These are phyloP conservation scores for Malassezia obtusa DNA, from an alignment of 1,284 basidiomycete genomes.

Conservation along the genomic window DNA sequence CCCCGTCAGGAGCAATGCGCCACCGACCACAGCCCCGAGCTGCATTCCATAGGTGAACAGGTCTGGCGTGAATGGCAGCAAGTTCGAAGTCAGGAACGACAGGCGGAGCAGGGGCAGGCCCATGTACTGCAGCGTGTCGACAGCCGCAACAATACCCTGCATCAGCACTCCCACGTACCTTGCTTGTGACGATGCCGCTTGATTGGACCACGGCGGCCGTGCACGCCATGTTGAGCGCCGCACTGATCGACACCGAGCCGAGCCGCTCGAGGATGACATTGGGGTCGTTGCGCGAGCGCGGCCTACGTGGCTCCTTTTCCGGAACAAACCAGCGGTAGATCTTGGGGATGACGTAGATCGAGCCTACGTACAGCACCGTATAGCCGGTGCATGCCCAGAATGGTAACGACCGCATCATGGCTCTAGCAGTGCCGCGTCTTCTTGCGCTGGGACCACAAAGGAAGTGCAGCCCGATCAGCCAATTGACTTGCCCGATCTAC, in stretches of 20 bases:
- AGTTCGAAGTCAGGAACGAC: constrained; percentile 20
- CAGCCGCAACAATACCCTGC: constrained; percentile 1
- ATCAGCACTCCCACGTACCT: not conserved
- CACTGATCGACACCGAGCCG: constrained; percentile 20
- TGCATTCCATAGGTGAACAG: constrained; percentile 6
- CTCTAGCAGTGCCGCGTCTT: not conserved
- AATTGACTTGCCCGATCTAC: not conserved
- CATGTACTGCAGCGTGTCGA: constrained; percentile 19
- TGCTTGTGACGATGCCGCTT: not conserved
- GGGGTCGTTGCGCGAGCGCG: constrained; percentile 21
- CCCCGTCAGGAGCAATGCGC: constrained; percentile 55
- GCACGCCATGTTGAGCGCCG: constrained; percentile 6
- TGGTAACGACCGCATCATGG: not conserved
- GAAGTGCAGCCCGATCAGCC: not conserved
- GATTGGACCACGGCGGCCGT: not conserved
- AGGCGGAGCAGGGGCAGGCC: constrained; percentile 28
- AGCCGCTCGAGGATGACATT: constrained; percentile 24
- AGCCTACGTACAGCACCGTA: constrained; percentile 15
- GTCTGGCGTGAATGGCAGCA: constrained; percentile 23
- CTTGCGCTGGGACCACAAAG: not conserved
- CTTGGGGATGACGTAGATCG: constrained; percentile 6
- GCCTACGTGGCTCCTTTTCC: not conserved
- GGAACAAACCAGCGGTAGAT: not conserved
- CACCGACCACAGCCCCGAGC: not conserved
- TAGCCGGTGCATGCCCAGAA: constrained; percentile 1